Evolutionary conservation across 2,329 filamentous ascomycete genomes (phyloP).

Genomic region (Phaeosphaeriaceae sp.): DNA sequence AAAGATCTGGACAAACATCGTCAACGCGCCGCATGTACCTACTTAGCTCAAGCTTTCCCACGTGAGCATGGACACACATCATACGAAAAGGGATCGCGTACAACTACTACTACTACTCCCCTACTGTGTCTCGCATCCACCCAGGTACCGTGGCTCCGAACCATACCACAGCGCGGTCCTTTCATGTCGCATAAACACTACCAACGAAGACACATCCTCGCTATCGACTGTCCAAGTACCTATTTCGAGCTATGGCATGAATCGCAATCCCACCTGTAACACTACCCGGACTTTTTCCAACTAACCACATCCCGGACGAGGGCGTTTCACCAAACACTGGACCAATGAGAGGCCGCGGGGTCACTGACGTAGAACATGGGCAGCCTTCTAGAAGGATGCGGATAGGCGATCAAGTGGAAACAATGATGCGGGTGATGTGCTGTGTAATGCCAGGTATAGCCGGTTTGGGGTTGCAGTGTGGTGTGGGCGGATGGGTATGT

Average conservation of each 20-base stretch:
- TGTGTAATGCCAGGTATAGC: conserved; percentile 12
- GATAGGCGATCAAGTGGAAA: conserved; percentile 15
- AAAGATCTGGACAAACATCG: neutral
- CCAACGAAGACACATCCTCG: neutral
- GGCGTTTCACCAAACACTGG: neutral
- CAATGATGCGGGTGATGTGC: conserved; percentile 16
- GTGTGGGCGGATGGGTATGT: neutral
- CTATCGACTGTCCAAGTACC: neutral
- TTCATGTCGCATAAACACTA: neutral
- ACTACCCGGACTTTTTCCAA: neutral
- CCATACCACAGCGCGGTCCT: neutral
- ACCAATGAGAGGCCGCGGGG: conserved; percentile 11
- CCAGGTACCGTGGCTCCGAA: neutral
- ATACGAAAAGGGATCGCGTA: neutral
- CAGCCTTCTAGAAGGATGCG: neutral
- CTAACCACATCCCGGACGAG: neutral
- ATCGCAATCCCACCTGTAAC: conserved; percentile 19
- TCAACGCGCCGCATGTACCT: neutral
- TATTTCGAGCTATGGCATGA: conserved; percentile 14
- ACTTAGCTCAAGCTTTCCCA: neutral
- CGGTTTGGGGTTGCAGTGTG: neutral
- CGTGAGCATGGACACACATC: neutral
- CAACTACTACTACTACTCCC: neutral
- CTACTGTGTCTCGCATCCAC: neutral
- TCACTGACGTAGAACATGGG: conserved; percentile 5